phyloP scores from a whole-genome alignment of 2,329 filamentous ascomycete species.

The Fusarium denticulatum region DNA sequence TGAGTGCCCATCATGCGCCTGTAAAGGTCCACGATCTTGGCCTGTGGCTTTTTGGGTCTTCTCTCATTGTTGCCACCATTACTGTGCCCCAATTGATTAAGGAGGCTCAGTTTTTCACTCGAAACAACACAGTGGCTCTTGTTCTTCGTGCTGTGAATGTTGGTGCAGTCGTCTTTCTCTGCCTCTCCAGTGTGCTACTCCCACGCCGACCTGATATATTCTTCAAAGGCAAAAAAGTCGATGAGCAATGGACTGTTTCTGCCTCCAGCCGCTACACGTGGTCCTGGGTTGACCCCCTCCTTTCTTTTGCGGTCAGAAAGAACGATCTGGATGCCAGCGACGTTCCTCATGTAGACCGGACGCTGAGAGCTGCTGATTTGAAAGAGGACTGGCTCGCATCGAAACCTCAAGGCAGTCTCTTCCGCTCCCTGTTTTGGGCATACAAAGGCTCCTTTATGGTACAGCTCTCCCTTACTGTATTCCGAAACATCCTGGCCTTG shows the following conservation, averaged over 20 bases:
- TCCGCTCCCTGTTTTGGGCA: conserved; percentile 67
- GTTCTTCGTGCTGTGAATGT: conserved; percentile 59
- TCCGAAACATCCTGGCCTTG: conserved; percentile 69
- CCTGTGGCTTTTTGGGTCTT: conserved; percentile 60
- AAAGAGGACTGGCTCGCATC: conserved; percentile 60
- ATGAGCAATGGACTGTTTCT: conserved; percentile 69
- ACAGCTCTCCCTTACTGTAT: conserved; percentile 68
- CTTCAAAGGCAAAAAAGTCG: conserved; percentile 66
- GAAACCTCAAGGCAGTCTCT: conserved; percentile 62
- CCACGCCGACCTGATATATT: conserved; percentile 76
- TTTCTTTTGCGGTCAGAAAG: conserved; percentile 65
- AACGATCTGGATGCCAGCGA: conserved; percentile 70
- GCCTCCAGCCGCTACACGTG: conserved; percentile 72
- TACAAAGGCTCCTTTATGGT: conserved; percentile 65
- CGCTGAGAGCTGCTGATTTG: conserved; percentile 61
- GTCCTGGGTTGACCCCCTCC: conserved; percentile 67
- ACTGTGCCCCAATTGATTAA: conserved; percentile 57
- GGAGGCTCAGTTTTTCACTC: conserved; percentile 46
- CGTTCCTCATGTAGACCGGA: conserved; percentile 68
- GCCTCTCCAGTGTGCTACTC: conserved; percentile 62
- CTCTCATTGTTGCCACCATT: conserved; percentile 55
- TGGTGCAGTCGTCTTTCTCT: conserved; percentile 55
- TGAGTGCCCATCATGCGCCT: conserved; percentile 61
- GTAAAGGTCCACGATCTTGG: conserved; percentile 64
- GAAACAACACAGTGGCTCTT: conserved; percentile 54